Evolutionary conservation across 306 rosid species (phyloP).

Genomic region (Pyrus betulifolia): DNA sequence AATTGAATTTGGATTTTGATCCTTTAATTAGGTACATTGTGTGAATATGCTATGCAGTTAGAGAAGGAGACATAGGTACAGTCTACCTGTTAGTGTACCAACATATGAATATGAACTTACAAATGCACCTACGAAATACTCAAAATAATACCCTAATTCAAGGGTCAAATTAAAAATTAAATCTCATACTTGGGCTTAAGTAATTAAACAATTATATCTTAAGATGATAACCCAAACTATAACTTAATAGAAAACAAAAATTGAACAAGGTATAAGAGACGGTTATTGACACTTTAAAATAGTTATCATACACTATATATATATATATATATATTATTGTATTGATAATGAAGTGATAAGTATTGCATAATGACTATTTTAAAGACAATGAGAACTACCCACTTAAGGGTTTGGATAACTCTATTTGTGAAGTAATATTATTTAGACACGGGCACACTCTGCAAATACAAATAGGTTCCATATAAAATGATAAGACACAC

Average conservation of each 20-base stretch:
- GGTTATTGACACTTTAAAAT: no score
- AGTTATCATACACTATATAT: no score
- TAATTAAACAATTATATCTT: background rate
- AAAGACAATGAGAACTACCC: no score
- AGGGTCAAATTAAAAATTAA: background rate
- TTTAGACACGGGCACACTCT: no score
- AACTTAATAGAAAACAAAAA: background rate
- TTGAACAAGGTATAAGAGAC: background rate
- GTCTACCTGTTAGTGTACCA: background rate
- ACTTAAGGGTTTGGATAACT: no score
- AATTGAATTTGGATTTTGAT: background rate
- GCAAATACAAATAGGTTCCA: background rate
- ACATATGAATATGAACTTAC: background rate
- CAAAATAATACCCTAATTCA: background rate
- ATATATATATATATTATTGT: no score
- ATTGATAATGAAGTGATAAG: no score
- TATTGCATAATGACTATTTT: no score
- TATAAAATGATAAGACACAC: background rate
- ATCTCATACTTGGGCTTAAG: background rate
- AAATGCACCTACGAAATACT: background rate
- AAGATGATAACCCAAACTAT: background rate
- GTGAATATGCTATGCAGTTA: background rate
- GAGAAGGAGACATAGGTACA: background rate
- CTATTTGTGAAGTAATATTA: no score
- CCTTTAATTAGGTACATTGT: background rate